These are phyloP conservation scores for Raffaelea deltoideospora DNA, from an alignment of 2,329 filamentous ascomycete genomes.

Conservation along the genomic window DNA sequence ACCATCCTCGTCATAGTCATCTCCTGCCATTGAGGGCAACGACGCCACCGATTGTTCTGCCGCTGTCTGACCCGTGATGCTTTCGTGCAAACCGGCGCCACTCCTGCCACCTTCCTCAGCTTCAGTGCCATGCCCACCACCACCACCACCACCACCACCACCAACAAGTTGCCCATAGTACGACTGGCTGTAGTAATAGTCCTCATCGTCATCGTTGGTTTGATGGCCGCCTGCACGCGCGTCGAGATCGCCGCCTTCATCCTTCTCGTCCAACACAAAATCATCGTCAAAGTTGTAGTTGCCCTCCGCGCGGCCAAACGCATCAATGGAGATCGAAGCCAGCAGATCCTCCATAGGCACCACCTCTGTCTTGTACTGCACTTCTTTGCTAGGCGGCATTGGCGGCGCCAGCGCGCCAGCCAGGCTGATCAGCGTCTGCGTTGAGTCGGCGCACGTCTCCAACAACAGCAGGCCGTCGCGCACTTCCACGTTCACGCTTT, in stretches of 20 bases:
- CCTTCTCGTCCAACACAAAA: conserved; percentile 35
- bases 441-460: conserved; percentile 94
- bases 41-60: conserved; percentile 8
- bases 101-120: too few relatives aligned
- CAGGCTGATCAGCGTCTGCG: conserved; percentile 72
- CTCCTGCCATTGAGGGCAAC: conserved; percentile 5
- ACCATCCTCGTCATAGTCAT: conserved; percentile 3
- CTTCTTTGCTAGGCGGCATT: conserved; percentile 62
- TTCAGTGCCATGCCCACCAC: too few relatives aligned
- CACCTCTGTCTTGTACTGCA: conserved; percentile 76
- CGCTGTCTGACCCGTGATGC: not conserved
- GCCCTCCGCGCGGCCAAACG: conserved; percentile 49
- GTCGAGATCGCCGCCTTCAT: conserved; percentile 24
- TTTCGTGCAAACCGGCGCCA: too few relatives aligned
- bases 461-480: conserved; percentile 76
- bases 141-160: conserved; percentile 7
- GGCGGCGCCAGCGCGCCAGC: conserved; percentile 72
- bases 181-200: too few relatives aligned
- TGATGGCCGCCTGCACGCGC: conserved; percentile 18
- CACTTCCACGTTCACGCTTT: conserved; percentile 64
- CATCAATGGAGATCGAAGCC: conserved; percentile 77
- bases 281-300: conserved; percentile 49
- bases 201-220: conserved; percentile 10
- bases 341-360: conserved; percentile 80
- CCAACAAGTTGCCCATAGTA: too few relatives aligned